Evolutionary conservation across 2,329 filamentous ascomycete species (phyloP), one percentile per base, ranked within the genome.

Genomic region (Bipolaris cookei): DNA sequence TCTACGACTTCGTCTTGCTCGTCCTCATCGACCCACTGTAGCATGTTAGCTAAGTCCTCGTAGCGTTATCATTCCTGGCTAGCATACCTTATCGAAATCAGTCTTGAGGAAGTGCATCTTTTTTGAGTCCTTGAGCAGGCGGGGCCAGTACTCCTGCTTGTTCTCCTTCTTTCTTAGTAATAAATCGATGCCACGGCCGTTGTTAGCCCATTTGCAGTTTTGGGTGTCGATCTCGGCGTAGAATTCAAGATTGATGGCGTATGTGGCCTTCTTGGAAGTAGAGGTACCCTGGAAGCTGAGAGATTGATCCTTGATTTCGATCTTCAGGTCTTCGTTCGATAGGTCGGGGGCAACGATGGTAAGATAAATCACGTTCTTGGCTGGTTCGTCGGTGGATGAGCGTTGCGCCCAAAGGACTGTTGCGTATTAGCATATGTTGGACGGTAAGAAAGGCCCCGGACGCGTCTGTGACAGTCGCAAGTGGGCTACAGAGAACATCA

Each of bases 341-440:
- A 97, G 90, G 77, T 99, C 95, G 69, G 93, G 86, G 48, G 93
- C 92, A 71, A 87, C 86, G 81, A 99, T 91, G 76, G 91, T 96
- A 67, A 99, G 86, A 83, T 92, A 96, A 84, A 99, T 82, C 82
- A 92, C 91, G 86, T 99, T 99, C 84, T 93, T 96, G 77, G 88
- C 85, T 54, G 90, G 77, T 53, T 97, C 93, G 67, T 83, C 83
- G 69, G 79, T 82, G 74, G 89, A 95, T 44, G 94, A 98, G 84
- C 95, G 93, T 84, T 99, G 95, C 66, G 95, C 94, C 95, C 95
- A 99, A 80, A 92, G 90, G 71, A 99, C 95, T 98, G 73, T 57
- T 18, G 28, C 16, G 44, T 58, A 61, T 75, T 63, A 76, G 70
- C 38, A 46, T 46, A 1, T 34, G 32, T 41, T 13, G 11, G 34